phyloP scores from a whole-genome alignment of 805 yeast species.

The Metschnikowia picachoensis region DNA sequence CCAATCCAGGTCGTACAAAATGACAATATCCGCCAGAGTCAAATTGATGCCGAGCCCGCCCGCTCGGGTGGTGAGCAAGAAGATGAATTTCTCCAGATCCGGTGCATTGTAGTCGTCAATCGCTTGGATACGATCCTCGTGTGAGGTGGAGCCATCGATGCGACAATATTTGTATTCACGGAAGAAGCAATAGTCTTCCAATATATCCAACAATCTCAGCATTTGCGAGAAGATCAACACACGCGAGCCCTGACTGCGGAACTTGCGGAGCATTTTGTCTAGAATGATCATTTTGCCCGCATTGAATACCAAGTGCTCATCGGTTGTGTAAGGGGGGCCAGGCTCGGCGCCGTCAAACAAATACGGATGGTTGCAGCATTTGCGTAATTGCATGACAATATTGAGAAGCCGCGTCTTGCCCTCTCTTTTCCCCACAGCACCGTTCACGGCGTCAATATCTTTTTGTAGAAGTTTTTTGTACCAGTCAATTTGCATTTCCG shows the following conservation, averaged over 20 bases:
- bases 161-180: conserved; percentile 85
- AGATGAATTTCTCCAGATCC: conserved; percentile 76
- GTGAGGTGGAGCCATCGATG: conserved; percentile 90
- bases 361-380: conserved; percentile 97
- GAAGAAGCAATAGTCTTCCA: conserved; percentile 87
- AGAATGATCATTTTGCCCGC: conserved; percentile 88
- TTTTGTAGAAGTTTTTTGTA: conserved; percentile 83
- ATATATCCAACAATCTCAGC: conserved; percentile 83
- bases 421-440: conserved; percentile 90
- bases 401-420: conserved; percentile 87
- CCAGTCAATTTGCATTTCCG: conserved; percentile 93
- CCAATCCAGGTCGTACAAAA: conserved; percentile 93
- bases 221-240: conserved; percentile 91
- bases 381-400: conserved; percentile 94
- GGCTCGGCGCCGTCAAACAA: conserved; percentile 99
- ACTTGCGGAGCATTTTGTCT: conserved; percentile 73
- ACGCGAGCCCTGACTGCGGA: conserved; percentile 75
- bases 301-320: conserved; percentile 87
- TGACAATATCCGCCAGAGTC: conserved; percentile 87
- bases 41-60: conserved; percentile 95
- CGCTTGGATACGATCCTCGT: conserved; percentile 87
- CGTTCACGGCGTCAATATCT: conserved; percentile 94
- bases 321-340: conserved; percentile 95
- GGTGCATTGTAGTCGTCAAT: conserved; percentile 90
- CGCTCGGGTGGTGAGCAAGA: conserved; percentile 88